A percentile compares a stretch with the other conserved stretches of the same genome.
These are phyloP conservation scores for Jatropha multifida DNA, from an alignment of 441 rosid genomes.

Conservation along the genomic window DNA sequence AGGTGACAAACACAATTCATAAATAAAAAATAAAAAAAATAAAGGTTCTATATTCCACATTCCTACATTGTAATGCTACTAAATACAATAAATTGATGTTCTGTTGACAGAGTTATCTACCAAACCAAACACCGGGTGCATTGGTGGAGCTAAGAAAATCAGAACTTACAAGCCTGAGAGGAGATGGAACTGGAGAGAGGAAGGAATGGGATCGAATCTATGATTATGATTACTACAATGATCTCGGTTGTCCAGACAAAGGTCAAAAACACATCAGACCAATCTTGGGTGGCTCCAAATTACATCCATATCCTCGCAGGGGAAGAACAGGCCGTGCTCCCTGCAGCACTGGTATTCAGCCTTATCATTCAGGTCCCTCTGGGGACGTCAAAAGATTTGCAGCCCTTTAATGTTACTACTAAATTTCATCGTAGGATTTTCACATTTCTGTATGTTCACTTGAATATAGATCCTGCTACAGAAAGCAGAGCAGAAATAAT, in stretches of 20 bases:
- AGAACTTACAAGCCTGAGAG: conserved; percentile 56
- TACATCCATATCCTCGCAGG: conserved; percentile 61
- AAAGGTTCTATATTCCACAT: background rate
- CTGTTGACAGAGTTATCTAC: conserved; percentile 49
- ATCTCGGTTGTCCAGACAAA: conserved; percentile 50
- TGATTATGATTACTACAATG: conserved; percentile 57
- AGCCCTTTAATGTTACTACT: background rate
- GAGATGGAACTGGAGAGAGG: conserved; percentile 52
- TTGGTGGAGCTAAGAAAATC: conserved; percentile 43
- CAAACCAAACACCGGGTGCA: conserved; percentile 52
- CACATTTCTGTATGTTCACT: conserved; percentile 8
- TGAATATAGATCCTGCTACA: conserved; percentile 28
- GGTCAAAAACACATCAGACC: conserved; percentile 43
- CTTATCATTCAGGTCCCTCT: background rate
- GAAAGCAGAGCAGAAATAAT: conserved; percentile 34
- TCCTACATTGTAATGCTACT: background rate
- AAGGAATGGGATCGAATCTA: conserved; percentile 65
- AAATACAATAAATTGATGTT: conserved; percentile 8
- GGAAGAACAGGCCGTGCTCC: conserved; percentile 47
- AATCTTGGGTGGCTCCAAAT: conserved; percentile 47
- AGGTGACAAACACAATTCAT: conserved; percentile 14
- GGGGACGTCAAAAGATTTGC: background rate
- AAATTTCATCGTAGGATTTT: background rate
- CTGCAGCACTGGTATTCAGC: conserved; percentile 39
- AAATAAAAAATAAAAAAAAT: no score